Evolutionary conservation across 208 protist genomes (phyloP).

Genomic region (Acanthamoeba castellanii): DNA sequence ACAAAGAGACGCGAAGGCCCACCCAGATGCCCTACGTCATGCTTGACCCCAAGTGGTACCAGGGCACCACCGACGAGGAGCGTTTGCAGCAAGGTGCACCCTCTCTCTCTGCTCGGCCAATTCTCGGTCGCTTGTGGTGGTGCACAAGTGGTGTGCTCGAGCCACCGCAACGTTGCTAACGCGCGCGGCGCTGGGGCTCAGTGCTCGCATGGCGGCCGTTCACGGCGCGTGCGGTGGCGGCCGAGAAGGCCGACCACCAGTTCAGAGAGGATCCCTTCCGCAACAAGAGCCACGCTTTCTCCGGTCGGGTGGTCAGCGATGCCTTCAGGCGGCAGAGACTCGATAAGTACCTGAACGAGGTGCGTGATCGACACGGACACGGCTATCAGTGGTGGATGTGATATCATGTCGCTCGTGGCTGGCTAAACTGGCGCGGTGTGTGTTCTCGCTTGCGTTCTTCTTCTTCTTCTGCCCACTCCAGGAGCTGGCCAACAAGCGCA

Average conservation of each 20-base stretch:
- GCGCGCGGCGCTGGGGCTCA: not conserved
- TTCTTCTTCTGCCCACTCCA: not conserved
- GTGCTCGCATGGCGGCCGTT: conserved; percentile 40
- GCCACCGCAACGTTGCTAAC: not conserved
- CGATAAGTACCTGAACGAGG: conserved; percentile 51
- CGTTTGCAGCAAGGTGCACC: conserved; percentile 21
- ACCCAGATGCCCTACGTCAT: conserved; percentile 47
- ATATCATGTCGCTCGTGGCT: too few relatives aligned
- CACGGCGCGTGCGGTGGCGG: not conserved
- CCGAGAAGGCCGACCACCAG: not conserved
- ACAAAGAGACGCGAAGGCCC: not conserved
- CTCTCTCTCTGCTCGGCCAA: not conserved
- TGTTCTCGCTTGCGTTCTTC: too few relatives aligned
- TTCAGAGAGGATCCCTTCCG: conserved; percentile 54
- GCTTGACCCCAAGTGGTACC: conserved; percentile 59
- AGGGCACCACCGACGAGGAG: conserved; percentile 32
- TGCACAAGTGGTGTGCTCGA: not conserved
- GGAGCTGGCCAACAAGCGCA: conserved; percentile 27
- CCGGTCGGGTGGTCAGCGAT: not conserved
- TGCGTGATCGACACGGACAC: not conserved
- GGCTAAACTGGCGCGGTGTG: too few relatives aligned
- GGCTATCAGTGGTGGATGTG: too few relatives aligned
- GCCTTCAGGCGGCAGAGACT: conserved; percentile 21
- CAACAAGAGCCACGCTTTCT: not conserved
- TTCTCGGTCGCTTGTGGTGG: not conserved